Conservation (phyloP, 805 yeast genomes). For the Candida qinlingensis region DNA sequence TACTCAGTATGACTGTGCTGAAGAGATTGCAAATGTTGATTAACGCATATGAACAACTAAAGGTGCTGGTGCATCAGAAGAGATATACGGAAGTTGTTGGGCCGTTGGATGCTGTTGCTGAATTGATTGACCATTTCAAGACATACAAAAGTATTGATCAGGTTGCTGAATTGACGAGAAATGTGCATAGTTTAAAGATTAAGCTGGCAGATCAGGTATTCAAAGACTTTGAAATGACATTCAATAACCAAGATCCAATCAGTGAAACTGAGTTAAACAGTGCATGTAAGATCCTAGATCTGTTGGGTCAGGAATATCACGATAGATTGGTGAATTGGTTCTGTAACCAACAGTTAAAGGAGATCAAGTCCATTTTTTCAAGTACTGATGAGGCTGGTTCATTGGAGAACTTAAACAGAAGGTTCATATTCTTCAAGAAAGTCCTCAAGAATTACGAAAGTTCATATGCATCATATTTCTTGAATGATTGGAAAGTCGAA, state of each 20-base stretch:
- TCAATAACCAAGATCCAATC: conserved; percentile 26
- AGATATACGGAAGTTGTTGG: conserved; percentile 51
- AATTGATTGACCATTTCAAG: conserved; percentile 66
- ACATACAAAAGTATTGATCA: conserved; percentile 81
- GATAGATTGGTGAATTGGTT: conserved; percentile 70
- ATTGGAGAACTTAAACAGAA: conserved; percentile 74
- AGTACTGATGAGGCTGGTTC: conserved; percentile 91
- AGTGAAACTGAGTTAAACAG: conserved; percentile 36
- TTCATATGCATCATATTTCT: conserved; percentile 52
- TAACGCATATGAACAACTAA: conserved; percentile 63
- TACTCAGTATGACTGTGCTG: conserved; percentile 77
- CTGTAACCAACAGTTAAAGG: conserved; percentile 61
- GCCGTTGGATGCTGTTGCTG: conserved; percentile 65
- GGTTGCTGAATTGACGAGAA: conserved; percentile 58
- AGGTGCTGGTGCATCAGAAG: conserved; percentile 38
- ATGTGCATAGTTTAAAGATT: conserved; percentile 53
- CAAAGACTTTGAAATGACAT: conserved; percentile 59
- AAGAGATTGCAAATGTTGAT: conserved; percentile 84
- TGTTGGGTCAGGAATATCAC: conserved; percentile 50
- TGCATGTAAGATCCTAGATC: conserved; percentile 70
- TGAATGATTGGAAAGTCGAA: conserved; percentile 66
- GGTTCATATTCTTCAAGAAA: conserved; percentile 78
- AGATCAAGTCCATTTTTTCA: conserved; percentile 69
- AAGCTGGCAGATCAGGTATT: conserved; percentile 65
- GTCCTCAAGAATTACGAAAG: conserved; percentile 55